Conservation (phyloP, 164 flowering plant species). For the Pachysandra terminalis region DNA sequence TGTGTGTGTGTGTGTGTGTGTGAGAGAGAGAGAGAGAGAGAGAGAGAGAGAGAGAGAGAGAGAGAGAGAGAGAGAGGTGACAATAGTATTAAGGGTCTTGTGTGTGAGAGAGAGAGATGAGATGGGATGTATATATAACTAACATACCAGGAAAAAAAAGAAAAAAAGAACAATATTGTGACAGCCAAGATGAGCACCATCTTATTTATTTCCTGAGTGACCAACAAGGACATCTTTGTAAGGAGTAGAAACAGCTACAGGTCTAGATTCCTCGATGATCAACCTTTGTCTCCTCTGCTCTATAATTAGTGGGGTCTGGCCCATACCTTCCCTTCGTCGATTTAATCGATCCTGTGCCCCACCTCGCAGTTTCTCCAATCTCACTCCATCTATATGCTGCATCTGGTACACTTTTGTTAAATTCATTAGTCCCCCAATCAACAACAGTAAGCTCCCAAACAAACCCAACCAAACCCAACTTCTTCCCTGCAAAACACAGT, state of each 20-base stretch:
- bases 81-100: too few relatives aligned
- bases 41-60: too few relatives aligned
- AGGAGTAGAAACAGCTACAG: constrained; percentile 23
- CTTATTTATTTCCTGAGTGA: constrained; percentile 7
- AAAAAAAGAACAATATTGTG: neutral
- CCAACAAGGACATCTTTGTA: constrained; percentile 62
- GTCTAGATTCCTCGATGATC: constrained; percentile 17
- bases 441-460: constrained; percentile 49
- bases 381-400: constrained; percentile 52
- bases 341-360: constrained; percentile 72
- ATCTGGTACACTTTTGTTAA: constrained; percentile 78
- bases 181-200: neutral
- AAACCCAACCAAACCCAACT: constrained; percentile 65
- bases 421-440: constrained; percentile 72
- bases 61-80: too few relatives aligned
- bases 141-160: too few relatives aligned
- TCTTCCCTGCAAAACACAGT: constrained; percentile 43
- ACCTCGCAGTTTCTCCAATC: constrained; percentile 81
- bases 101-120: too few relatives aligned
- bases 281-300: constrained; percentile 31
- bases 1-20: too few relatives aligned
- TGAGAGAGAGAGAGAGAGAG: too few relatives aligned
- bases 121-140: too few relatives aligned
- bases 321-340: constrained; percentile 52
- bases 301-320: constrained; percentile 41